Conservation (phyloP, 2,329 filamentous ascomycete genomes). For the Teratosphaeriaceae sp. region DNA sequence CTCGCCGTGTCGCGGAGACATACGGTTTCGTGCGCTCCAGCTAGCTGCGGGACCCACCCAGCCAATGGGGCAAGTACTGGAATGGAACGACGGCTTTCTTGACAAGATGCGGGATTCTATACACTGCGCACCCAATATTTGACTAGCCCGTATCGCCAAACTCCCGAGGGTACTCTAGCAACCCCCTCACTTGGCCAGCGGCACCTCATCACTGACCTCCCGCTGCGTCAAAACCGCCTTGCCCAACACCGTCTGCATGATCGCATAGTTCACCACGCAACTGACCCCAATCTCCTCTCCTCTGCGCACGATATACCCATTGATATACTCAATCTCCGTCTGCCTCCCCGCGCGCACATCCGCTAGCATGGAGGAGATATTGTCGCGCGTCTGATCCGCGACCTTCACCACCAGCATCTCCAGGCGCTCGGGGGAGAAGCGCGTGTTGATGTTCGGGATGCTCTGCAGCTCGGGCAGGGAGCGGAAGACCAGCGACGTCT, state of each 20-base stretch:
- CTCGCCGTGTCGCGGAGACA: no score
- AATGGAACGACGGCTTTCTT: no score
- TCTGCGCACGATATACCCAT: constrained; percentile 75
- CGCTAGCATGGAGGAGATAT: constrained; percentile 61
- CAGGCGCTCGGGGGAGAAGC: constrained; percentile 55
- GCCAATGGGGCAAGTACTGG: no score
- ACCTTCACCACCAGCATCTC: constrained; percentile 53
- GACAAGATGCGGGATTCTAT: no score
- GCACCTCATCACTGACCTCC: constrained; percentile 36
- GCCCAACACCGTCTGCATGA: constrained; percentile 66
- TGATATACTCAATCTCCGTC: constrained; percentile 78
- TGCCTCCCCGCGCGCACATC: constrained; percentile 53
- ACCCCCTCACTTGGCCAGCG: constrained; percentile 16
- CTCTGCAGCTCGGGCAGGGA: constrained; percentile 66
- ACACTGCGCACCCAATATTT: no score
- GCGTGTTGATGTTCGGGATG: constrained; percentile 52
- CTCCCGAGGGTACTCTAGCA: neutral
- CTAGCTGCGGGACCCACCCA: no score
- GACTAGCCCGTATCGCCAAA: neutral
- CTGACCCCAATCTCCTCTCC: constrained; percentile 68
- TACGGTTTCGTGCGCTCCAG: no score
- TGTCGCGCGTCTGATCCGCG: constrained; percentile 47
- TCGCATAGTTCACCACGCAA: constrained; percentile 64
- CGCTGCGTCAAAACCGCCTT: constrained; percentile 48
- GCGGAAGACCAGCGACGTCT: constrained; percentile 66